Conservation (phyloP, 768 basidiomycete genomes). For the Trametes gibbosa region DNA sequence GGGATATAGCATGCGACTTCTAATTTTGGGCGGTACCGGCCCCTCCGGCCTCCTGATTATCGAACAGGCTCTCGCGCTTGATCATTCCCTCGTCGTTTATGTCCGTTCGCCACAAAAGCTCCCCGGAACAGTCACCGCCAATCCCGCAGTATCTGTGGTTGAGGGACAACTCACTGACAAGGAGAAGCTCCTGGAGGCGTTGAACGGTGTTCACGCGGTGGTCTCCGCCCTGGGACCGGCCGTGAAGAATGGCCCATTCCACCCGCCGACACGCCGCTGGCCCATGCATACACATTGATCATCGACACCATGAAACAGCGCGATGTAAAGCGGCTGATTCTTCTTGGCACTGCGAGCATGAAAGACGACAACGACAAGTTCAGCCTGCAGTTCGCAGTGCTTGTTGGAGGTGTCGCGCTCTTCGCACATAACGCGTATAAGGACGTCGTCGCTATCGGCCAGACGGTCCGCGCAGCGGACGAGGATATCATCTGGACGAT, state of each 20-base stretch:
- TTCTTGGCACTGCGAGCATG: conserved; percentile 66
- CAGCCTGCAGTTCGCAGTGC: conserved; percentile 42
- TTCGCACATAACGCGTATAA: conserved; percentile 59
- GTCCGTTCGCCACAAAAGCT: conserved; percentile 65
- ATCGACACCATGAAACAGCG: conserved; percentile 55
- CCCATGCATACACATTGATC: conserved; percentile 54
- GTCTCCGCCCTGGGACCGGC: conserved; percentile 64
- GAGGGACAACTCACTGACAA: conserved; percentile 56
- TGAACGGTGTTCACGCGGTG: conserved; percentile 59
- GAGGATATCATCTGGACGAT: conserved; percentile 65
- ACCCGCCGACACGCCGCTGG: conserved; percentile 54
- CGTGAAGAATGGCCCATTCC: conserved; percentile 38
- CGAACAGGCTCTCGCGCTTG: conserved; percentile 47
- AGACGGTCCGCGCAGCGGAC: conserved; percentile 46
- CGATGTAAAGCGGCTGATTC: conserved; percentile 56
- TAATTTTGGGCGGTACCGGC: conserved; percentile 73
- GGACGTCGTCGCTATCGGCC: conserved; percentile 64
- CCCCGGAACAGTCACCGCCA: conserved; percentile 44
- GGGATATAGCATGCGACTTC: conserved; percentile 42
- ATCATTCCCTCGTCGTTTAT: conserved; percentile 54
- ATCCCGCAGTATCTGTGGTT: conserved; percentile 46
- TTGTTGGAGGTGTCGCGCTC: conserved; percentile 39
- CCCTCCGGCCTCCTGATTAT: conserved; percentile 55
- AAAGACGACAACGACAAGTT: conserved; percentile 58
- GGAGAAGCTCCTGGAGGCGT: conserved; percentile 46